phyloP scores from a whole-genome alignment of 805 yeast genomes.

The Maudiozyma saulgeensis region DNA sequence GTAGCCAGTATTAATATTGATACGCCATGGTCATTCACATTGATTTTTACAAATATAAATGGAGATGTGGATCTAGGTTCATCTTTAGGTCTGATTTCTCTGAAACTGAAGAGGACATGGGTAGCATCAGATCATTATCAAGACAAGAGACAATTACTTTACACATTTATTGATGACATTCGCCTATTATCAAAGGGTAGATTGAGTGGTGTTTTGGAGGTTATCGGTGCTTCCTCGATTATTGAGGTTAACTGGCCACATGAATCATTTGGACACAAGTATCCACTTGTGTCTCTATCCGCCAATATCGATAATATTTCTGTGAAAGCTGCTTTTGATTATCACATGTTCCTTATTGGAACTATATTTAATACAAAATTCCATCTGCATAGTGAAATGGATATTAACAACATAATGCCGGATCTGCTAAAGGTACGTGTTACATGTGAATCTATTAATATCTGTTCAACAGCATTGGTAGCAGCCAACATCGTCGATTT shows the following conservation, averaged over 20 bases:
- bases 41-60: constrained; percentile 42
- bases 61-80: constrained; percentile 73
- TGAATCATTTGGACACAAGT: constrained; percentile 33
- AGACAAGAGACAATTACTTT: constrained; percentile 62
- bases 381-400: constrained; percentile 62
- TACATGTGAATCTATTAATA: constrained; percentile 41
- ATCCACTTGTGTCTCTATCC: constrained; percentile 61
- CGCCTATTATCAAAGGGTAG: constrained; percentile 60
- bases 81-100: constrained; percentile 58
- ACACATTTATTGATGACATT: constrained; percentile 47
- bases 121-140: constrained; percentile 54
- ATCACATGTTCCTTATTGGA: constrained; percentile 70
- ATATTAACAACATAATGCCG: constrained; percentile 34
- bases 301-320: constrained; percentile 48
- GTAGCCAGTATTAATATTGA: constrained; percentile 34
- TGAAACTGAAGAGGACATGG: constrained; percentile 56
- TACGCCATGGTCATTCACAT: constrained; percentile 63
- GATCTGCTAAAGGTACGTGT: constrained; percentile 53
- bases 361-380: constrained; percentile 39
- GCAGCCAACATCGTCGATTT: constrained; percentile 79
- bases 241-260: constrained; percentile 67
- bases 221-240: constrained; percentile 43
- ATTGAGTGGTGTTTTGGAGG: constrained; percentile 56
- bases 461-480: constrained; percentile 73
- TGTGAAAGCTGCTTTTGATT: constrained; percentile 66